Percentiles rank a stretch among this genome's conserved stretches.
These are phyloP conservation scores for Kluyveromyces sp. DNA, from an alignment of 1,139 yeast genomes.

Conservation along the genomic window DNA sequence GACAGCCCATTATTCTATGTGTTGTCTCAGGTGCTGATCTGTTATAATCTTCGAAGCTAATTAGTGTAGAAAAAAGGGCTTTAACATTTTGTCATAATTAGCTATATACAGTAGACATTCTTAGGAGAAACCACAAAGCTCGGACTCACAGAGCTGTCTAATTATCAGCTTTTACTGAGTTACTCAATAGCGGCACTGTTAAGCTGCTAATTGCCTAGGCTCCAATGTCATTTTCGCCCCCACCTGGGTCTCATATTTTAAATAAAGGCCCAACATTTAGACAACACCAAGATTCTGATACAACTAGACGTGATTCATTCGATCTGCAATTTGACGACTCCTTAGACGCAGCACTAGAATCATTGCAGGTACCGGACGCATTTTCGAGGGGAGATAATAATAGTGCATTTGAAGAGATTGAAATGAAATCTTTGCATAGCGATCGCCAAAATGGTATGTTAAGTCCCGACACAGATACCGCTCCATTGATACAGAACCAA, in stretches of 20 bases:
- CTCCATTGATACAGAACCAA: slow-evolving; percentile 5
- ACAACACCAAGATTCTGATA: not conserved
- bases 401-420: slow-evolving; percentile 22
- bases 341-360: slow-evolving; percentile 36
- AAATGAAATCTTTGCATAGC: slow-evolving; percentile 23
- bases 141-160: not conserved
- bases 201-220: not conserved
- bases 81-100: too few relatives aligned
- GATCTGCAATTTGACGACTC: slow-evolving; percentile 35
- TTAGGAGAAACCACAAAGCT: not conserved
- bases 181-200: not conserved
- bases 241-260: slow-evolving; percentile 5
- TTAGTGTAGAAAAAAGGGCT: slow-evolving; percentile 3
- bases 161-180: not conserved
- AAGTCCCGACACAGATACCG: slow-evolving; percentile 6
- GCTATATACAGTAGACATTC: too few relatives aligned
- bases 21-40: too few relatives aligned
- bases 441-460: slow-evolving; percentile 15
- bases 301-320: slow-evolving; percentile 25
- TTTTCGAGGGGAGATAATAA: slow-evolving; percentile 3
- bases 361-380: slow-evolving; percentile 27
- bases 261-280: not conserved
- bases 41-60: too few relatives aligned
- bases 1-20: too few relatives aligned
- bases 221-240: slow-evolving; percentile 7